Conservation (phyloP, 805 yeast species). For the Cyberlindnera maclurae region DNA sequence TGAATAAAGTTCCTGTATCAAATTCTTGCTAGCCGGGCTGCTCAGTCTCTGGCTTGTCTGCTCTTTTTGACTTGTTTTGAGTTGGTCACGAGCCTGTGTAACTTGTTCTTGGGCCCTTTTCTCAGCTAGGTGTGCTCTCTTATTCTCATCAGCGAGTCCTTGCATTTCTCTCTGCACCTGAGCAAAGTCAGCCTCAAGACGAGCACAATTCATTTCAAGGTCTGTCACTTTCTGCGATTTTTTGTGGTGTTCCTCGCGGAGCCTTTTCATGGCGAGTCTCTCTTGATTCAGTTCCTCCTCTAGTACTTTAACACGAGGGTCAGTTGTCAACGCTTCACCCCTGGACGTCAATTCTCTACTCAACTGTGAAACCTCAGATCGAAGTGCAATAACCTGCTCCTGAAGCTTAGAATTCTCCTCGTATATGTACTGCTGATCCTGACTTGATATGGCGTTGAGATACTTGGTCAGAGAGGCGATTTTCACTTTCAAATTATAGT, state of each 20-base stretch:
- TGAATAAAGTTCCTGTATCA: slow-evolving; percentile 15
- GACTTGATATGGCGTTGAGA: slow-evolving; percentile 31
- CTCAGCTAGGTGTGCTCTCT: background rate
- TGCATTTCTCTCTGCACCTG: background rate
- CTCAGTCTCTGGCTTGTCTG: slow-evolving; percentile 3
- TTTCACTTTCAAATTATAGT: slow-evolving; percentile 37
- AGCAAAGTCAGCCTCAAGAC: background rate
- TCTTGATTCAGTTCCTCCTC: slow-evolving; percentile 1
- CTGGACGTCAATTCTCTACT: slow-evolving; percentile 16
- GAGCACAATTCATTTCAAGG: slow-evolving; percentile 1
- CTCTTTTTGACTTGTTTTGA: slow-evolving; percentile 6
- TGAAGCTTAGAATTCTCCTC: slow-evolving; percentile 30
- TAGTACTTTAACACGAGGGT: slow-evolving; percentile 1
- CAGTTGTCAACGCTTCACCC: slow-evolving; percentile 1
- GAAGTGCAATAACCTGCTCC: slow-evolving; percentile 18
- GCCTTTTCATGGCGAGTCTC: slow-evolving; percentile 4
- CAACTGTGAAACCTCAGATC: slow-evolving; percentile 17
- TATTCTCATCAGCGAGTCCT: background rate
- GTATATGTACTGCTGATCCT: slow-evolving; percentile 31
- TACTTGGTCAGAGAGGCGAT: slow-evolving; percentile 34
- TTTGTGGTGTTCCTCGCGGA: slow-evolving; percentile 6
- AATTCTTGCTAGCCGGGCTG: slow-evolving; percentile 9
- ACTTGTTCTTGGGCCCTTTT: background rate
- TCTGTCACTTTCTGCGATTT: slow-evolving; percentile 10
- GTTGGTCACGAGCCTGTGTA: background rate